These are phyloP conservation scores for Pharnaceum exiguum DNA, from an alignment of 148 eudicot genomes.

Conservation along the genomic window DNA sequence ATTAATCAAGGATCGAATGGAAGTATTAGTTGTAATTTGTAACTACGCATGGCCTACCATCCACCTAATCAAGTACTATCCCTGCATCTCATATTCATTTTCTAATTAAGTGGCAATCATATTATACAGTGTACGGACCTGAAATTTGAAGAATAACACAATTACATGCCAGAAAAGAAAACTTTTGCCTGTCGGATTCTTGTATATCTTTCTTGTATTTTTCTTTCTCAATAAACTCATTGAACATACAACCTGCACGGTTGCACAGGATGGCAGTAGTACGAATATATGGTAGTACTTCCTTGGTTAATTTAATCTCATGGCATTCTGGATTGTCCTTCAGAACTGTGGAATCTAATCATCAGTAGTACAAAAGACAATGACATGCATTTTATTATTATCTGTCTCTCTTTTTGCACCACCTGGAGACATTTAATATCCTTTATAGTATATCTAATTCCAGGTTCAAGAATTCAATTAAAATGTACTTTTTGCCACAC, in stretches of 20 bases:
- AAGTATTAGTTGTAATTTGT: too few relatives aligned
- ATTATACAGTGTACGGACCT: conserved; percentile 21
- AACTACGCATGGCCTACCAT: conserved; percentile 11
- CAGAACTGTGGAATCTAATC: not conserved
- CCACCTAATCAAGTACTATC: not conserved
- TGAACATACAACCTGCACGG: too few relatives aligned
- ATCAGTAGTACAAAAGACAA: conserved; percentile 1
- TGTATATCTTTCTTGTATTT: not conserved
- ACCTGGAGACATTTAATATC: not conserved
- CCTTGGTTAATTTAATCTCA: not conserved
- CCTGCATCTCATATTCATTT: not conserved
- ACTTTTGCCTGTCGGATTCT: conserved; percentile 14
- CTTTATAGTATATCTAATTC: not conserved
- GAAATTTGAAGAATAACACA: conserved; percentile 5
- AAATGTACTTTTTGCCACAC: conserved; percentile 7
- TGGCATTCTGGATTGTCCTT: not conserved
- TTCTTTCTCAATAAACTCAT: too few relatives aligned
- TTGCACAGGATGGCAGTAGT: too few relatives aligned
- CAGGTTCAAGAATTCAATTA: not conserved
- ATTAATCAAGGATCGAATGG: too few relatives aligned
- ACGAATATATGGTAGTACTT: too few relatives aligned
- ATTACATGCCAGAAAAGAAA: not conserved
- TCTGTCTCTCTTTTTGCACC: conserved; percentile 13
- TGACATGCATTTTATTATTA: conserved; percentile 5
- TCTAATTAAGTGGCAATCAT: conserved; percentile 15